These are phyloP conservation scores for Pseudovirgaria hyperparasitica DNA, from an alignment of 2,329 filamentous ascomycete genomes.

Conservation along the genomic window DNA sequence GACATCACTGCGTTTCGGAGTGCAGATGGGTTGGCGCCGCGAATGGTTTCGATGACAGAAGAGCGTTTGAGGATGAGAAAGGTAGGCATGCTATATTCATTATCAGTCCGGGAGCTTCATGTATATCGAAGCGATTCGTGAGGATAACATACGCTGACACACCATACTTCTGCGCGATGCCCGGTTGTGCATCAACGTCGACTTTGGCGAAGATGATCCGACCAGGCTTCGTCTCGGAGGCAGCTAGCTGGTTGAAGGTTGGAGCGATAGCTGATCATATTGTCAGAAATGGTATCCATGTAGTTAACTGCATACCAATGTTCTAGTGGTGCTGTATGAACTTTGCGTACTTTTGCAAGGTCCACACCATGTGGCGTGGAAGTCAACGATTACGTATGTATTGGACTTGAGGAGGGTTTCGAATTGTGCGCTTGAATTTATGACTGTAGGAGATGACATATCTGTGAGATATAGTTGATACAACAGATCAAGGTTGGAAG, in stretches of 20 bases:
- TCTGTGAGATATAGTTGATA: too few relatives aligned
- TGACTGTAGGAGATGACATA: constrained; percentile 11
- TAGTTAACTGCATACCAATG: too few relatives aligned
- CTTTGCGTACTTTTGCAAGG: too few relatives aligned
- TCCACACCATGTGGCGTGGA: constrained; percentile 44
- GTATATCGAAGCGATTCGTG: too few relatives aligned
- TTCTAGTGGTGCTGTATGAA: too few relatives aligned
- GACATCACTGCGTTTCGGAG: constrained; percentile 34
- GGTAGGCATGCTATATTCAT: constrained; percentile 34
- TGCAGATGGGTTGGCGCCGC: constrained; percentile 35
- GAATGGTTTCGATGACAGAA: constrained; percentile 32
- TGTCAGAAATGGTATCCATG: too few relatives aligned
- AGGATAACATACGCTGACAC: too few relatives aligned
- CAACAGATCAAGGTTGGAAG: too few relatives aligned
- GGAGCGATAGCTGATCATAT: constrained; percentile 41
- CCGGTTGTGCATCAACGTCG: constrained; percentile 40
- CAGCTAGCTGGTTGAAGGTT: constrained; percentile 37
- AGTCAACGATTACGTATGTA: constrained; percentile 35
- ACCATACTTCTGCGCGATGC: constrained; percentile 36
- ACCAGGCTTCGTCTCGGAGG: constrained; percentile 33
- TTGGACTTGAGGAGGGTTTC: constrained; percentile 19
- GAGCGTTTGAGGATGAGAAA: constrained; percentile 34
- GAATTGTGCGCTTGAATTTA: constrained; percentile 22
- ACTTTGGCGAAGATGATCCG: constrained; percentile 41
- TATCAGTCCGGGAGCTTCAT: too few relatives aligned